Percentiles rank a stretch among this genome's conserved stretches.
These are phyloP conservation scores for Aspergillus fischeri DNA, from an alignment of 2,329 filamentous ascomycete species.

Conservation along the genomic window DNA sequence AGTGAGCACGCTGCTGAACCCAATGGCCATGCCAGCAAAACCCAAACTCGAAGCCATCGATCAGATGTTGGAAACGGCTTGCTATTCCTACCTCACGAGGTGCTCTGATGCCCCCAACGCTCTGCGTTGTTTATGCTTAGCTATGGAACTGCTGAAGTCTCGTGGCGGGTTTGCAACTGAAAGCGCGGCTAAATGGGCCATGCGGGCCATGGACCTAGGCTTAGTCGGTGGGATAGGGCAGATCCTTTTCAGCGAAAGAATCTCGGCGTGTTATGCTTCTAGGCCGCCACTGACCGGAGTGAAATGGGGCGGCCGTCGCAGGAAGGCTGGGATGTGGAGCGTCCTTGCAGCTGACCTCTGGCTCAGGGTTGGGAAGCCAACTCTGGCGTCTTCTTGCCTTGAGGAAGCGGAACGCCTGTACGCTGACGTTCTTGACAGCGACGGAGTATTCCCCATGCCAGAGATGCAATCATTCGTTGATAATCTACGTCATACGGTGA, in stretches of 20 bases:
- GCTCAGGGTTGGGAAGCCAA: slow-evolving; percentile 70
- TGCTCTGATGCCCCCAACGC: slow-evolving; percentile 77
- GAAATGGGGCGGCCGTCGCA: slow-evolving; percentile 65
- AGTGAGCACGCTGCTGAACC: slow-evolving; percentile 73
- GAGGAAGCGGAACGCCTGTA: slow-evolving; percentile 62
- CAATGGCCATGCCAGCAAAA: slow-evolving; percentile 68
- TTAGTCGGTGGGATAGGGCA: slow-evolving; percentile 72
- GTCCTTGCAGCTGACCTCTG: slow-evolving; percentile 79
- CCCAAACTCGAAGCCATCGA: slow-evolving; percentile 76
- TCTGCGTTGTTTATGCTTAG: slow-evolving; percentile 69
- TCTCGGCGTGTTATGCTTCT: slow-evolving; percentile 77
- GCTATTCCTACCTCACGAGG: slow-evolving; percentile 87
- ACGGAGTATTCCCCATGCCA: slow-evolving; percentile 44
- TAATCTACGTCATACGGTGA: slow-evolving; percentile 40
- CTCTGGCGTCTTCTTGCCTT: slow-evolving; percentile 74
- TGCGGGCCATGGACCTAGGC: slow-evolving; percentile 71
- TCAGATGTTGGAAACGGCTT: slow-evolving; percentile 81
- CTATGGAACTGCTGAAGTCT: slow-evolving; percentile 76
- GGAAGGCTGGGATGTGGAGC: slow-evolving; percentile 89
- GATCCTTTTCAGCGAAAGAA: slow-evolving; percentile 77
- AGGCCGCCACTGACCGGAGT: slow-evolving; percentile 64
- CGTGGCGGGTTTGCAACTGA: slow-evolving; percentile 77
- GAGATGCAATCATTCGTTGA: slow-evolving; percentile 49
- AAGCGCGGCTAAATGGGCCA: slow-evolving; percentile 81
- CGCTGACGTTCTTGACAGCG: slow-evolving; percentile 37